Evolutionary conservation across 179 eudicot species (phyloP), one percentile per base, ranked within the genome.

Genomic region (Gypsophila paniculata): DNA sequence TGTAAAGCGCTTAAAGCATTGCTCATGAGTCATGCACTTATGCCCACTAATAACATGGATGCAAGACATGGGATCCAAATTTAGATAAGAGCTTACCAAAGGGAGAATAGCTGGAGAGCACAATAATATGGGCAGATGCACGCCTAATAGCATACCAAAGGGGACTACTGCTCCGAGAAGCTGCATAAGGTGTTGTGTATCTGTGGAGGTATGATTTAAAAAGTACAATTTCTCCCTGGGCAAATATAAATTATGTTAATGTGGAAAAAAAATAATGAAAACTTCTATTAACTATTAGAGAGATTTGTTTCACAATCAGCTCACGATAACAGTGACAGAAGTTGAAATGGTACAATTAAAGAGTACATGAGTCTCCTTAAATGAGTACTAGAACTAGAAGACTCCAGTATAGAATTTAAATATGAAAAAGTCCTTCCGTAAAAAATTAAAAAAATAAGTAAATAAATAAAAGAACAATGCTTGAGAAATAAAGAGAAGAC

Each of bases 111-210:
- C 89, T 89, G 75, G 97, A 91, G 25, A 93, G 80, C 77, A 91
- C 96, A 81, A 93, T 89, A n/a, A 93, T 80, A 79, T 93, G 98
- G 63, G 94, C 97, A 72, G 98, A 91, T 77, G 91, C 98, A 73
- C 96, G 90, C 68, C 94, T 82, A 54, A 91, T 54, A 42, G 97
- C 84, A 84, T 93, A 93, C 98, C 98, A 93, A 60, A 93, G 86
- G 75, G 97, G 94, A 81, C 64, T 72, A 77, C 76, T 88, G 87
- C 98, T 91, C 68, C 72, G 61, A 19, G 87, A 83, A 55, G 98
- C 90, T 57, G 67, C 76, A 80, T 84, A 85, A 22, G 98, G 98
- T 26, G 97, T 91, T 25, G 87, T 74, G 63, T 89, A 91, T 80
- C 98, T 83, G 2, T 88, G 77, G 64, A 89, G 89, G 80, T 73